Base-by-base conservation (phyloP, 2,329 filamentous ascomycete species). In the Aspergillus awamori region DNA sequence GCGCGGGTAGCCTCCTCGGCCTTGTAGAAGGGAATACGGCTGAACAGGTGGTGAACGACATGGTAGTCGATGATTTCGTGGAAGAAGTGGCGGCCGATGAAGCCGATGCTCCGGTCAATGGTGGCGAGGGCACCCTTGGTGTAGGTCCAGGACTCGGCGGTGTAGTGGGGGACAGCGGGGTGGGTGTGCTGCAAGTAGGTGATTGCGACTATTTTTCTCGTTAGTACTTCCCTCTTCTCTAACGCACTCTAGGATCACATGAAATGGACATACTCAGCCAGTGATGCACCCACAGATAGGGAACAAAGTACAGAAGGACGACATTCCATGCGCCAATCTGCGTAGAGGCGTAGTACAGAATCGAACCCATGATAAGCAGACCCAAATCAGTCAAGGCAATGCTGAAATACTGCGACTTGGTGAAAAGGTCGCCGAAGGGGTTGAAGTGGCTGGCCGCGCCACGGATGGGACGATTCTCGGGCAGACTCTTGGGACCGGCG, bases 121-220 rank as follows among this genome's bases (percentile, higher is more conserved):
- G 87, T 89, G 38, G 85, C 83, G 13, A 86, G 77, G 2, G 87
- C 86, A 26, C 87, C 87, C 67, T 85, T 84, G 63, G 85, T 82
- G 67, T 84, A 89, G 22, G 83, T 86, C 87, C 87, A 89, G 58
- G 79, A 79, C 17, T 83, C 80, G 47, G 82, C 81, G 26, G 84
- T 81, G 72, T 86, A 89, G 74, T 89, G 84, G 17, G 83, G 83
- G 53, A 87, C 79, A 3, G 76, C 71, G 2, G 73, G 78, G 71
- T 90, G 86, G 58, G 87, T 89, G 81, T 91, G 89, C 76, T 91
- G 89, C 20, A 91, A 86, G 76, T 89, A 91, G 52, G 89, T 91
- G 72, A 91, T 91, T 64, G 87, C 87, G 20, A 91, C 87, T 87
- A 36, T 54, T 30, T 30, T 10, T 51, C 38, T 26, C 30, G 26